Evolutionary conservation across 83 land plant genomes (phyloP), one percentile per base, ranked within the genome.

Genomic region (Thuja plicata): DNA sequence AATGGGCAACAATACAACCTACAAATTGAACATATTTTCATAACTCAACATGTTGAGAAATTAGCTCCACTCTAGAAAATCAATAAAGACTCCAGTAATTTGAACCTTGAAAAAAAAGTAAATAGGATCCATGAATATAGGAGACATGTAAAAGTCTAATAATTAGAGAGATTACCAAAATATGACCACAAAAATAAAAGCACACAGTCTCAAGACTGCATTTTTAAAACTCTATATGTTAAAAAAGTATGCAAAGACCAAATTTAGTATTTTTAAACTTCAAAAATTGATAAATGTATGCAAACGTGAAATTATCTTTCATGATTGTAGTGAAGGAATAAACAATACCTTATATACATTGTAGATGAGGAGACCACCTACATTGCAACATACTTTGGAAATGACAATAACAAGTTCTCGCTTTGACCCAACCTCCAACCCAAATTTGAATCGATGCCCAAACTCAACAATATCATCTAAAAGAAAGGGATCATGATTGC

Each of bases 271-370:
- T 37, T 37, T 16, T 16, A 19, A 37, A 77, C 43, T 77, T 43
- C 81, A 77, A 34, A 76, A 32, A 5, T 32, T 34, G 8, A 37
- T 32, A 76, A 76, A 35, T 34, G 48, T 76, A 76, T 35, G 43
- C 41, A 77, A 19, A 77, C 1, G 37, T 0, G 7, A 77, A 37
- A 35, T 37, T 4, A 35, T 77, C 40, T 37, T 38, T 37, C 43
- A 37, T 37, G 81, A 37, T 16, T 4, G 41, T 10, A 38, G 34
- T 37, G 19, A 38, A 43, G 40, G 19, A 77, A 77, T 12, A 37
- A 77, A 32, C 3, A 13, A 77, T 84, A 27, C 86, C 86, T 97
- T 97, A 93, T n/a, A n/a, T 96, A 97, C 99, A 86, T 97, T 97
- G 90, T 98, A 97, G 62, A 97, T 86, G 86, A 97, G 90, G 34